Evolutionary conservation across 495 filamentous ascomycete species (phyloP).

Genomic region (Penicillium mononematosum): DNA sequence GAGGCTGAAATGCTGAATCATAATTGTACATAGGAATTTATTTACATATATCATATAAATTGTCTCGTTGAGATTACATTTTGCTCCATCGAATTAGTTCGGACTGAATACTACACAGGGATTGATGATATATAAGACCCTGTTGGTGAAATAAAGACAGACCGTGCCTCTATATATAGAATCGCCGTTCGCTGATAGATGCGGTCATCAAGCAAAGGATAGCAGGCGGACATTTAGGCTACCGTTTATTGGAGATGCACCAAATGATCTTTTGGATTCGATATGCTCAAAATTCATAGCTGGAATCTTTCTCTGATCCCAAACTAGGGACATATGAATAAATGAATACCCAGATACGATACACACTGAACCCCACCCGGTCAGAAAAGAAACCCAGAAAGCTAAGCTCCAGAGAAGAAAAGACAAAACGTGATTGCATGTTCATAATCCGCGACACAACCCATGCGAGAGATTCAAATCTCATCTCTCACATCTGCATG

Average conservation of each 20-base stretch:
- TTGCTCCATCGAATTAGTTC: too few relatives aligned
- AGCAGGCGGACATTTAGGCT: too few relatives aligned
- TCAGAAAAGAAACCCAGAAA: conserved; percentile 14
- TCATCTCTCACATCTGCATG: conserved; percentile 36
- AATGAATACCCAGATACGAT: conserved; percentile 18
- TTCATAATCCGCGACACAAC: conserved; percentile 2
- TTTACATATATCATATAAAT: background rate
- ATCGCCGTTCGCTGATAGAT: too few relatives aligned
- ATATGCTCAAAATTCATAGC: conserved; percentile 2
- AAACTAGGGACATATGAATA: background rate
- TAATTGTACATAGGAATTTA: background rate
- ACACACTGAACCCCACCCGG: conserved; percentile 22
- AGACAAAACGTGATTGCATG: conserved; percentile 17
- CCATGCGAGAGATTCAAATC: background rate
- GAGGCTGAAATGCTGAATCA: background rate
- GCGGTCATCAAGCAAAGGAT: too few relatives aligned
- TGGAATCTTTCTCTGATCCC: background rate
- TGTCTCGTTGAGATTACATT: background rate
- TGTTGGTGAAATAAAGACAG: too few relatives aligned
- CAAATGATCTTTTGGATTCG: conserved; percentile 1
- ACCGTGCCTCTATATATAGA: too few relatives aligned
- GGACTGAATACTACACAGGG: too few relatives aligned
- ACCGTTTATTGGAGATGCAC: background rate
- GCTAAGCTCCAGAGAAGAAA: conserved; percentile 10
- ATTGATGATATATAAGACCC: too few relatives aligned